Percentiles rank a stretch among this genome's conserved stretches.
These are phyloP conservation scores for Myxozyma geophila DNA, from an alignment of 805 yeast genomes.

Conservation along the genomic window DNA sequence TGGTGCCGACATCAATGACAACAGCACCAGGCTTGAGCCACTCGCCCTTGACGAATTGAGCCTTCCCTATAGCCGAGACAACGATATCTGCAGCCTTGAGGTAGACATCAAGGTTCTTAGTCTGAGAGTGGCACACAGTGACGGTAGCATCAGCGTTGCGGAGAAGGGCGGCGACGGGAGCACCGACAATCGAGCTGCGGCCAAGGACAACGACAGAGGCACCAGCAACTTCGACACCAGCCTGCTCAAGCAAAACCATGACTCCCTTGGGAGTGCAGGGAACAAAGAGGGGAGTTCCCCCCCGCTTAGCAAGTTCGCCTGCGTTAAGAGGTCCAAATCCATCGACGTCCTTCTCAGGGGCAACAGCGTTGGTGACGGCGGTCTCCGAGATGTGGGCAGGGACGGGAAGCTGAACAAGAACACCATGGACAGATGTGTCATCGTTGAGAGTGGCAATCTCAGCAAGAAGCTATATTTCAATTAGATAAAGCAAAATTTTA, in stretches of 20 bases:
- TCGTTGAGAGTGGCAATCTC: conserved; percentile 68
- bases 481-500: too few relatives aligned
- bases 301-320: conserved; percentile 87
- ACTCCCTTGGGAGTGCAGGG: conserved; percentile 98
- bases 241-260: conserved; percentile 73
- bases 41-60: conserved; percentile 82
- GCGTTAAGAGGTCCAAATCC: conserved; percentile 89
- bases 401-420: conserved; percentile 87
- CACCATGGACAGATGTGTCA: conserved; percentile 80
- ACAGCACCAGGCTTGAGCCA: conserved; percentile 85
- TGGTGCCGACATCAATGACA: conserved; percentile 94
- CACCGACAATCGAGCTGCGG: conserved; percentile 94
- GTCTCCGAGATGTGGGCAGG: conserved; percentile 82
- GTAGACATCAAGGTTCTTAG: conserved; percentile 61
- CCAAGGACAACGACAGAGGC: conserved; percentile 90
- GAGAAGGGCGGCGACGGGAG: conserved; percentile 85
- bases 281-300: conserved; percentile 78
- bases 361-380: conserved; percentile 77
- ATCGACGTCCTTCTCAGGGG: conserved; percentile 86
- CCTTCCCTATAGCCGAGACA: conserved; percentile 88
- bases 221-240: conserved; percentile 72
- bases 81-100: conserved; percentile 80
- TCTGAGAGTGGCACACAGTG: conserved; percentile 79
- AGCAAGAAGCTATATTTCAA: conserved; percentile 47
- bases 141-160: conserved; percentile 82